Evolutionary conservation across 345 rosid genomes (phyloP), one percentile per base, ranked within the genome.

Genomic region (Sonneratia caseolaris): DNA sequence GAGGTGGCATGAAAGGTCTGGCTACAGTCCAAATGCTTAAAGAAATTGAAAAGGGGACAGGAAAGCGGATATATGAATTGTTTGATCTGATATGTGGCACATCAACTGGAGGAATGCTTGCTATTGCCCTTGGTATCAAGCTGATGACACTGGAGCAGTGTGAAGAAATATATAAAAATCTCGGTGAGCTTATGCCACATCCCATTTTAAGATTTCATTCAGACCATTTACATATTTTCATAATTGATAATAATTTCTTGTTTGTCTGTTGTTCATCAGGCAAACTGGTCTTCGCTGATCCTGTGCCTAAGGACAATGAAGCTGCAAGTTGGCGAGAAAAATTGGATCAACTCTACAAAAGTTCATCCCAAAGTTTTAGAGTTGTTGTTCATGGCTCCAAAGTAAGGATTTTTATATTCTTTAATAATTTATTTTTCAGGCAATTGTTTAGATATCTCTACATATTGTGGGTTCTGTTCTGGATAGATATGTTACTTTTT

Each of bases 1-100:
- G 99, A 49, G 99, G 99, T 80, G 99, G 99, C 80, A 95, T 95
- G 98, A 95, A 95, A 85, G 98, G 98, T 74, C 86, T 95, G 74
- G 98, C 94, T 37, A 95, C 99, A 59, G 99, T 95, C 72, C 94
- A 87, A 87, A 83, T 95, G 78, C 98, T 95, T 82, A 92, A 92
- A 82, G 96, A 89, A 82, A 92, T 92, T 81, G 99, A 95, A 79
- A 92, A 87, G 82, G 94, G 98, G 70, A 87, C 98, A 73, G 98
- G 98, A 75, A 95, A 92, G 82, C 87, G 80, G 76, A 92, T 95
- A 77, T 98, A 95, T 84, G 99, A 95, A 83, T 80, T 95, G 73
- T 95, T 95, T 56, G 98, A 95, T 79, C 97, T 95, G 78, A 81
- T 92, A 73, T 92, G 99, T 72, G 99, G 99, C 82, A 92, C 99